Percentiles rank a stretch among this genome's conserved stretches.
phyloP scores from a whole-genome alignment of 257 asterid species.

The Primulina huaijiensis region DNA sequence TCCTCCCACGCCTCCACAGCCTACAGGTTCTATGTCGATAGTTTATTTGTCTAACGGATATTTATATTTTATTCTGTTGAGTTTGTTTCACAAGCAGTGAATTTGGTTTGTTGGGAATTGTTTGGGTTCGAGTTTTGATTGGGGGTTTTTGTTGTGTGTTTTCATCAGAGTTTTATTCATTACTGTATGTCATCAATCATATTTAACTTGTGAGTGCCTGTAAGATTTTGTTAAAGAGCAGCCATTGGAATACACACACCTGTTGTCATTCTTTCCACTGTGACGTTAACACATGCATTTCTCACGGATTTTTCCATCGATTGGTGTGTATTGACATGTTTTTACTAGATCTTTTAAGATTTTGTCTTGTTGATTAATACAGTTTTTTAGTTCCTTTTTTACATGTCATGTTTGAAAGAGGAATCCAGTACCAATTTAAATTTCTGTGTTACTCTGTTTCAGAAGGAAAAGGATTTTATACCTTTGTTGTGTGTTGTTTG shows the following conservation, averaged over 20 bases:
- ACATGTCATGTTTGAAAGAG: not conserved
- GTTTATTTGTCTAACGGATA: not conserved
- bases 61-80: not conserved
- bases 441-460: not conserved
- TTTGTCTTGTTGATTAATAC: not conserved
- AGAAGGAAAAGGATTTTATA: not conserved
- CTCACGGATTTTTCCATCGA: not conserved
- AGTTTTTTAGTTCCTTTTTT: not conserved
- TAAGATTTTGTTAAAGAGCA: not conserved
- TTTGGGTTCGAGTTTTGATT: not conserved
- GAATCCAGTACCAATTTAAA: not conserved
- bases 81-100: not conserved
- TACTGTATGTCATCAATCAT: not conserved
- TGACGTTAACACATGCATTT: not conserved
- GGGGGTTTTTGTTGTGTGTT: not conserved
- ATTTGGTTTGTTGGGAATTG: conserved; percentile 2
- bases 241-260: not conserved
- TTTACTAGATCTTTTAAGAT: not conserved
- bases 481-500: not conserved
- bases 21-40: conserved; percentile 40
- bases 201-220: not conserved
- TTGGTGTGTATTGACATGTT: not conserved
- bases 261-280: not conserved
- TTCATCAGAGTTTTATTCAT: not conserved
- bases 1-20: conserved; percentile 43